Evolutionary conservation across 2,329 filamentous ascomycete genomes (phyloP), one percentile per base, ranked within the genome.

Genomic region (Tolypocladium nubicola): DNA sequence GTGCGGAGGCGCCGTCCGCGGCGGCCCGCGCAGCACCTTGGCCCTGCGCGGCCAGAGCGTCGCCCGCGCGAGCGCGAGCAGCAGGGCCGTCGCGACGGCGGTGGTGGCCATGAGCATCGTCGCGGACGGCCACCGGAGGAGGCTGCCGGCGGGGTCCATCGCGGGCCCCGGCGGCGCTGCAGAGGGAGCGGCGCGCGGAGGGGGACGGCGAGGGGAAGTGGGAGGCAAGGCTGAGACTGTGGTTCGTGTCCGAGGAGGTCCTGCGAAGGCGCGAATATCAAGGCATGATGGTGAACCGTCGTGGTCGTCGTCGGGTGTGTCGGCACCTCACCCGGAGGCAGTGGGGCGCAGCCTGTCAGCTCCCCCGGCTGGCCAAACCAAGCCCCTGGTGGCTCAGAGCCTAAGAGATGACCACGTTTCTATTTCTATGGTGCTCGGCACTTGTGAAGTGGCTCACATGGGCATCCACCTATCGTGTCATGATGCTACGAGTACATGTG

Each of bases 21-120:
- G 71, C 38, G 79, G 78, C 39, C 73, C 78, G 13, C 65, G 70
- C 55, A 81, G 71, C 38, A 77, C 65, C 57, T 67, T 69, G 54
- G 68, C 69, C 47, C 67, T 67, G 37, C 63, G 62, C 38, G 77
- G 76, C 69, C 74, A 77, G 14, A 79, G 70, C 33, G 67, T 57
- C n/a, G 64, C 58, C 19, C 65, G 67, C 50, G 66, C 68, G 56
- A 71, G 53, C 30, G 69, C 67, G 21, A 77, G 65, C 43, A 77
- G 61, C 16, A 71, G 66, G 45, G 76, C 62, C 9, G 76, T 78
- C 10, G 72, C 69, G n/a, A 74, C 61, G 40, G 73, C 71, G 0
- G 76, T 75, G 2, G 73, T 73, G 23, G 70, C 71, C 37, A 73
- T 68, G 54, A 75, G 61, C 10, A 71, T 62, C 23, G 67, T 63